Evolutionary conservation across 2,329 filamentous ascomycete species (phyloP).

Genomic region (Intubia oerlemansii): DNA sequence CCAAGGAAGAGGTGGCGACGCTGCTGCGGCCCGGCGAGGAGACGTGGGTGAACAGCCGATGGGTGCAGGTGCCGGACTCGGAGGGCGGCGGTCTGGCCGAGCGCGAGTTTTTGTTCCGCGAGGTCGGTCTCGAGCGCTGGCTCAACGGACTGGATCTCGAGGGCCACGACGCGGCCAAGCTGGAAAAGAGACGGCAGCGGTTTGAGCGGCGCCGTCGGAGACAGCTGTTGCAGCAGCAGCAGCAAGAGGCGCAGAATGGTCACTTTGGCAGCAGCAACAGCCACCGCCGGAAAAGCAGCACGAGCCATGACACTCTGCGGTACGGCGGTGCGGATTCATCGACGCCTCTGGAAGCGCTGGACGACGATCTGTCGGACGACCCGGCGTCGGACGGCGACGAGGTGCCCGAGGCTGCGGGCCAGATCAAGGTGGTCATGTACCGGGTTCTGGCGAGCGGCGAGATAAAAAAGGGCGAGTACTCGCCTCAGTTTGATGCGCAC

Average conservation of each 20-base stretch:
- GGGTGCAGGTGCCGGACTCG: slow-evolving; percentile 81
- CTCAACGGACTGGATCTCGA: slow-evolving; percentile 91
- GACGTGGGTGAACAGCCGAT: slow-evolving; percentile 96
- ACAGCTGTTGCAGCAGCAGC: too few relatives aligned
- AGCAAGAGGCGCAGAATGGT: slow-evolving; percentile 10
- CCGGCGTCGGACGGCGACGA: slow-evolving; percentile 62
- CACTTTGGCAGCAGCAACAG: slow-evolving; percentile 12
- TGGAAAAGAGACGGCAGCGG: slow-evolving; percentile 74
- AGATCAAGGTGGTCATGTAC: slow-evolving; percentile 96
- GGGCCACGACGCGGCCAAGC: slow-evolving; percentile 73
- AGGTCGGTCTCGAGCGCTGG: slow-evolving; percentile 91
- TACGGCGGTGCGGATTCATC: slow-evolving; percentile 58
- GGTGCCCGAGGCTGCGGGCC: slow-evolving; percentile 79
- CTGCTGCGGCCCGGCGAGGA: slow-evolving; percentile 81
- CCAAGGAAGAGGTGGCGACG: slow-evolving; percentile 93
- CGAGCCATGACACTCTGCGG: slow-evolving; percentile 42
- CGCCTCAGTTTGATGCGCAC: slow-evolving; percentile 89
- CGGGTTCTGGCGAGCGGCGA: slow-evolving; percentile 87
- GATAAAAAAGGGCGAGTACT: slow-evolving; percentile 95
- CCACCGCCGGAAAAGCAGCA: slow-evolving; percentile 16
- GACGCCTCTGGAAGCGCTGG: slow-evolving; percentile 48
- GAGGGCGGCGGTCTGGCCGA: slow-evolving; percentile 91
- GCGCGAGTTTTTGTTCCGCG: slow-evolving; percentile 89
- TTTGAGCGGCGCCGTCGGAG: slow-evolving; percentile 47
- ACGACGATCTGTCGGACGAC: slow-evolving; percentile 40